These are phyloP conservation scores for Tremella yokohamensis DNA, from an alignment of 768 basidiomycete species.

Conservation along the genomic window DNA sequence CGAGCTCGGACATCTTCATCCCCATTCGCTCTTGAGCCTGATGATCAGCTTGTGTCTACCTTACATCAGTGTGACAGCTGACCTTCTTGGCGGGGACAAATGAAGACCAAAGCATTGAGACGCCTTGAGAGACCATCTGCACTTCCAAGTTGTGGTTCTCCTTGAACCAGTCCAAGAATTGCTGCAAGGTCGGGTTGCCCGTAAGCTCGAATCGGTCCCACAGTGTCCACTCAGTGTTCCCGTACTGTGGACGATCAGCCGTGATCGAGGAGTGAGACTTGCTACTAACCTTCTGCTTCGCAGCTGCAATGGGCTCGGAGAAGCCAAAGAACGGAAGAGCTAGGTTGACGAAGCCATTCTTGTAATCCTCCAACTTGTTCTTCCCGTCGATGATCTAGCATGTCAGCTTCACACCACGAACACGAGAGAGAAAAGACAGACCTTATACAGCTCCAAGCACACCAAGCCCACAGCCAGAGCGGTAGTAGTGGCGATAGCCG, in stretches of 20 bases:
- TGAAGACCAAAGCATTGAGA: slow-evolving; percentile 96
- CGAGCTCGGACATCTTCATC: slow-evolving; percentile 85
- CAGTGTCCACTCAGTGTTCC: slow-evolving; percentile 85
- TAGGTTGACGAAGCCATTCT: slow-evolving; percentile 97
- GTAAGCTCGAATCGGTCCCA: slow-evolving; percentile 97
- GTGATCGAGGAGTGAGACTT: neutral
- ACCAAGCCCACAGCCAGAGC: slow-evolving; percentile 92
- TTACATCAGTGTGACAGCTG: slow-evolving; percentile 25
- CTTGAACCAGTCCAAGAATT: slow-evolving; percentile 80
- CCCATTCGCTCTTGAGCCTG: slow-evolving; percentile 81
- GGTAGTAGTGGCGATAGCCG: slow-evolving; percentile 98
- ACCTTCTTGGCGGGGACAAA: slow-evolving; percentile 94
- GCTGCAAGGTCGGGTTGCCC: slow-evolving; percentile 79
- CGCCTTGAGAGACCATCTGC: slow-evolving; percentile 93
- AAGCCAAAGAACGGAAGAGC: slow-evolving; percentile 98
- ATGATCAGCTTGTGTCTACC: neutral
- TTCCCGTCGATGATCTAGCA: slow-evolving; percentile 88
- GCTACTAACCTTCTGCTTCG: slow-evolving; percentile 65
- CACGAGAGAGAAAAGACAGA: slow-evolving; percentile 41
- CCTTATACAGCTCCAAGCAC: slow-evolving; percentile 96
- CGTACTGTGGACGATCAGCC: slow-evolving; percentile 57
- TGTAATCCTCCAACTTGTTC: slow-evolving; percentile 87
- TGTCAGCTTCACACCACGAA: slow-evolving; percentile 8
- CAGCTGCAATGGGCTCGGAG: slow-evolving; percentile 89
- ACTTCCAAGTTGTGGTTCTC: slow-evolving; percentile 78